A percentile compares a stretch with the other conserved stretches of the same genome.
Conservation (phyloP, 352 stramenopile species). For the Globisporangium orthogonon region DNA sequence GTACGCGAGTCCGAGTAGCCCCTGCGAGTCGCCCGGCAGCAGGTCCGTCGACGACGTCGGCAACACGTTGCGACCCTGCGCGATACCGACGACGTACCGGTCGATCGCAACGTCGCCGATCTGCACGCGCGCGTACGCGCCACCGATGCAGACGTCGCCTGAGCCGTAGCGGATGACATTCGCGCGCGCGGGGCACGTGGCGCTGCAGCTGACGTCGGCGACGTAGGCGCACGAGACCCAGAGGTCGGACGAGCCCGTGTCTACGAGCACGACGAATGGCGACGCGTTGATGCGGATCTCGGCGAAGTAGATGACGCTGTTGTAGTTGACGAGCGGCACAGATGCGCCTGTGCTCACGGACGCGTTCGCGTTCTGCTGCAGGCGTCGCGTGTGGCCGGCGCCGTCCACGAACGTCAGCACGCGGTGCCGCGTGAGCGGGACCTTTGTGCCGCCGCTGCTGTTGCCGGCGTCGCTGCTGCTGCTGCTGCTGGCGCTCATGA, state of each 20-base stretch:
- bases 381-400: neutral
- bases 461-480: neutral
- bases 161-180: conserved; percentile 60
- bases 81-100: conserved; percentile 55
- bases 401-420: conserved; percentile 6
- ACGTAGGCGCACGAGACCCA: conserved; percentile 44
- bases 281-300: conserved; percentile 36
- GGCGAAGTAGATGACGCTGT: conserved; percentile 60
- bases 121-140: conserved; percentile 24
- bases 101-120: conserved; percentile 37
- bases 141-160: conserved; percentile 55
- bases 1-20: conserved; percentile 65
- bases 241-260: conserved; percentile 10
- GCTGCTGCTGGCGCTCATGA: conserved; percentile 3
- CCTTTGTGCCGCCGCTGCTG: conserved; percentile 4
- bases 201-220: conserved; percentile 25
- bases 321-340: conserved; percentile 29
- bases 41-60: conserved; percentile 27
- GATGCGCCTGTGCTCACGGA: conserved; percentile 1
- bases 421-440: conserved; percentile 14
- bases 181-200: conserved; percentile 30
- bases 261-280: conserved; percentile 47
- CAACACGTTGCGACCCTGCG: conserved; percentile 40
- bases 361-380: neutral
- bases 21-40: conserved; percentile 40